phyloP scores from a whole-genome alignment of 164 flowering plant species.

The Vitis rotundifolia region DNA sequence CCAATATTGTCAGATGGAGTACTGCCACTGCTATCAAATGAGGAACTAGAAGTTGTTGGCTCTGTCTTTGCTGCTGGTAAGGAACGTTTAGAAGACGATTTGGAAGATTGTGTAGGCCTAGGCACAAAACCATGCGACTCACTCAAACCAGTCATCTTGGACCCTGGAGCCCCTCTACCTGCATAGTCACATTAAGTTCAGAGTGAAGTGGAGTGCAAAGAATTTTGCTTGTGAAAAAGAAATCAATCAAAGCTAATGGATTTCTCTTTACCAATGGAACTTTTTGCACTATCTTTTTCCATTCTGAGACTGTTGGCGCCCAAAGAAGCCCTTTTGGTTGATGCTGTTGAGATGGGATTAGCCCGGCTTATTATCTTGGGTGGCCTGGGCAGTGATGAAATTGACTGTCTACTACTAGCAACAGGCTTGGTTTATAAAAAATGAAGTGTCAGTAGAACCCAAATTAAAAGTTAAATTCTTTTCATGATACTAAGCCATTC shows the following conservation, averaged over 20 bases:
- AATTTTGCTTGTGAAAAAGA: not conserved
- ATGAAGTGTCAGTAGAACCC: constrained; percentile 11
- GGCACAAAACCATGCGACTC: constrained; percentile 31
- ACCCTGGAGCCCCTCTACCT: constrained; percentile 31
- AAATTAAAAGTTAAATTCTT: not conserved
- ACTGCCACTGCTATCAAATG: constrained; percentile 48
- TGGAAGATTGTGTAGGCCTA: constrained; percentile 36
- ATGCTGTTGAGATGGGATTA: constrained; percentile 30
- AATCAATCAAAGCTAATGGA: constrained; percentile 1
- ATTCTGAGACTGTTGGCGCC: constrained; percentile 35
- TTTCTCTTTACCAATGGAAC: constrained; percentile 25
- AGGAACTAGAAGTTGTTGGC: constrained; percentile 41
- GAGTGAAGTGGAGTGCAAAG: not conserved
- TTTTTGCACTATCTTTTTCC: constrained; percentile 35
- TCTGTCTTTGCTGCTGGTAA: constrained; percentile 30
- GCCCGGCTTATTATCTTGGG: constrained; percentile 39
- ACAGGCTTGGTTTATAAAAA: constrained; percentile 25
- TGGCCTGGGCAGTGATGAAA: constrained; percentile 39
- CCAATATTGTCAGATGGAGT: constrained; percentile 34
- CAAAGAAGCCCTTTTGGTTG: constrained; percentile 51
- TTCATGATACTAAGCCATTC: not conserved
- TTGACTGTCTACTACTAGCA: constrained; percentile 32
- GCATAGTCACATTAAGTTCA: constrained; percentile 16
- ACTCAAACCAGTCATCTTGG: constrained; percentile 27
- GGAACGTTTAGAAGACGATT: constrained; percentile 38